phyloP scores from a whole-genome alignment of 2,329 filamentous ascomycete genomes.

The Diplodia mutila region DNA sequence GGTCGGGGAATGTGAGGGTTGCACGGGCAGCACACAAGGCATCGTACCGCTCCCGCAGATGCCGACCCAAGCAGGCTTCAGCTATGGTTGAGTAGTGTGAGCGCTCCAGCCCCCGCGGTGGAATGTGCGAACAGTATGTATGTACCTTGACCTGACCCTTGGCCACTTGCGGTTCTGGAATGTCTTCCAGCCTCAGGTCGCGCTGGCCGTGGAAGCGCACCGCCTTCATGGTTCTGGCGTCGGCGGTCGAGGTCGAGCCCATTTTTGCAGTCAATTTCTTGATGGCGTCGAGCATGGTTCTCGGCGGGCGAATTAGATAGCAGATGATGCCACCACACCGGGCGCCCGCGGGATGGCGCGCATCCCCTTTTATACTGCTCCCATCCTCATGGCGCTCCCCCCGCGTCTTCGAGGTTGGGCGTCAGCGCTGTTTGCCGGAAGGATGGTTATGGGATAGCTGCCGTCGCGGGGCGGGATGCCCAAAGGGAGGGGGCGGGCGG shows the following conservation, averaged over 20 bases:
- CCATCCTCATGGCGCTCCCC: not conserved
- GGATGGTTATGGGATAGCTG: not conserved
- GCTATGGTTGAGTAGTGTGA: slow-evolving; percentile 25
- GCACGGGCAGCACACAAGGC: not conserved
- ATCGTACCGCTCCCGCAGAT: slow-evolving; percentile 47
- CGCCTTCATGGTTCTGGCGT: slow-evolving; percentile 46
- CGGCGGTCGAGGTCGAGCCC: not conserved
- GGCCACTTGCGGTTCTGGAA: slow-evolving; percentile 45
- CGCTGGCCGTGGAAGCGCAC: slow-evolving; percentile 51
- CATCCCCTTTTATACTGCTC: not conserved
- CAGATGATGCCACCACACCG: slow-evolving; percentile 6
- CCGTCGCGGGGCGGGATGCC: slow-evolving; percentile 6
- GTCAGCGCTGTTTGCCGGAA: slow-evolving; percentile 2
- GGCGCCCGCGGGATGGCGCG: not conserved
- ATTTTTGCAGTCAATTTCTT: slow-evolving; percentile 3
- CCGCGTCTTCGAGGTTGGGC: not conserved
- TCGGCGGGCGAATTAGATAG: slow-evolving; percentile 3
- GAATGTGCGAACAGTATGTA: slow-evolving; percentile 27
- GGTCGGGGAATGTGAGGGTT: not conserved
- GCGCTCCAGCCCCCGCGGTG: slow-evolving; percentile 27
- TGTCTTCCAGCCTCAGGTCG: slow-evolving; percentile 49
- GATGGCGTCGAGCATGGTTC: slow-evolving; percentile 13
- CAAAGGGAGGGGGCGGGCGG: slow-evolving; percentile 16
- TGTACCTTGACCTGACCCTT: slow-evolving; percentile 50
- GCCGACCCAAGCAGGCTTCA: slow-evolving; percentile 47